These are phyloP conservation scores for Luzula sylvatica DNA, from an alignment of 176 grass and related monocot species.

Conservation along the genomic window DNA sequence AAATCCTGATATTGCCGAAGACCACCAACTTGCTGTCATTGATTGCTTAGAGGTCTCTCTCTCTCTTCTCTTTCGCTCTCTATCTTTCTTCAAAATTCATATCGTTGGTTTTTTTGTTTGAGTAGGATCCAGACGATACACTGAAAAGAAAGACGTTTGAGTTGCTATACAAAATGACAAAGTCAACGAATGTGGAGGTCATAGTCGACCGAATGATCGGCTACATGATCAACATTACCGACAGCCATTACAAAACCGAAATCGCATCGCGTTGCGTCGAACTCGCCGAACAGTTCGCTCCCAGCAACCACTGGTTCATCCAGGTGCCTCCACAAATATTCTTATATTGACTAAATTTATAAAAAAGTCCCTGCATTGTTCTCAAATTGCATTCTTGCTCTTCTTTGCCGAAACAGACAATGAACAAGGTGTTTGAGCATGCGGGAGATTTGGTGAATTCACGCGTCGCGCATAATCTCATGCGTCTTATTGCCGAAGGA, in stretches of 20 bases:
- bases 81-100: background rate
- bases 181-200: conserved; percentile 98
- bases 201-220: conserved; percentile 99
- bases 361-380: background rate
- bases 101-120: conserved; percentile 9
- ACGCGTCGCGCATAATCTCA: conserved; percentile 96
- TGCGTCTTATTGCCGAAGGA: conserved; percentile 99
- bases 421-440: conserved; percentile 99
- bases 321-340: conserved; percentile 33
- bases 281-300: conserved; percentile 96
- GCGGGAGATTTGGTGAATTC: conserved; percentile 97
- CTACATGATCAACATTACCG: conserved; percentile 92
- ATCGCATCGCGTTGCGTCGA: conserved; percentile 99
- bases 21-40: conserved; percentile 97
- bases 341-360: background rate
- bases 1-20: conserved; percentile 98
- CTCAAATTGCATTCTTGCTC: conserved; percentile 19
- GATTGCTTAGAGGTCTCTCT: conserved; percentile 94
- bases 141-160: conserved; percentile 98
- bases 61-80: background rate
- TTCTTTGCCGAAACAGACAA: conserved; percentile 43
- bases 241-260: conserved; percentile 95
- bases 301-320: conserved; percentile 99
- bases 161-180: conserved; percentile 99
- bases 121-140: conserved; percentile 95